phyloP scores from a whole-genome alignment of 2,329 filamentous ascomycete species.

The Setomelanomma holmii region DNA sequence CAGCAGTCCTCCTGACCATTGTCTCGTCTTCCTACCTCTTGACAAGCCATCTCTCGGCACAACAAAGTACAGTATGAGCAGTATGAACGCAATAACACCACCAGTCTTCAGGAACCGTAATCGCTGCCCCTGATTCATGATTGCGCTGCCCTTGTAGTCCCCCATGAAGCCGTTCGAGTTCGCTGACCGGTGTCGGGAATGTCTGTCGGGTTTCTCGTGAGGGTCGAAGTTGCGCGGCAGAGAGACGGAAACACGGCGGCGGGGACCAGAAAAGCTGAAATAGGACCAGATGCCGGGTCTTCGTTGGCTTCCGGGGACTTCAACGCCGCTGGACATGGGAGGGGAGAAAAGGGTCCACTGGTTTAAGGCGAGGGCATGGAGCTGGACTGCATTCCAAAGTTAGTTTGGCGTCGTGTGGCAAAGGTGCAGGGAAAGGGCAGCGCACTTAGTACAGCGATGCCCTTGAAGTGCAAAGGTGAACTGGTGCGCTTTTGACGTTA shows the following conservation, averaged over 20 bases:
- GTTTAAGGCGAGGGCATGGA: constrained; percentile 29
- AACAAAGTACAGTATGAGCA: constrained; percentile 65
- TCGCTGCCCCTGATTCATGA: constrained; percentile 68
- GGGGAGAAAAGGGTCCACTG: constrained; percentile 26
- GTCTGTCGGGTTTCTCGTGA: constrained; percentile 54
- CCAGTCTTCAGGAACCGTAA: constrained; percentile 68
- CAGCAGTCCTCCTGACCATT: not conserved
- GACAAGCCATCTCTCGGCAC: constrained; percentile 51
- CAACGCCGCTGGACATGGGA: constrained; percentile 63
- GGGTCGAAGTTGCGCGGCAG: constrained; percentile 52
- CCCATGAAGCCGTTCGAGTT: constrained; percentile 51
- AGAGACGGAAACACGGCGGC: constrained; percentile 60
- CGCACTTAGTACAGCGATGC: constrained; percentile 17
- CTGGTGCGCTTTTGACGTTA: constrained; percentile 20
- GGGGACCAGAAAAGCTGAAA: constrained; percentile 58
- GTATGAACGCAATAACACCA: constrained; percentile 64
- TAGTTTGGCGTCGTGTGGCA: constrained; percentile 17
- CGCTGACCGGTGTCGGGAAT: constrained; percentile 45
- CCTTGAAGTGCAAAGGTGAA: constrained; percentile 5
- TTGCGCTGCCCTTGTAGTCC: constrained; percentile 56
- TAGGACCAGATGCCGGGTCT: constrained; percentile 62
- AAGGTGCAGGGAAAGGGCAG: constrained; percentile 4
- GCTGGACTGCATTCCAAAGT: constrained; percentile 19
- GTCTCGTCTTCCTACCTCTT: constrained; percentile 27
- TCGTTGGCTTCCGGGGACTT: constrained; percentile 52